Percentiles rank a stretch among this genome's conserved stretches.
These are phyloP conservation scores for Penicillium lividum DNA, from an alignment of 495 filamentous ascomycete genomes.

Conservation along the genomic window DNA sequence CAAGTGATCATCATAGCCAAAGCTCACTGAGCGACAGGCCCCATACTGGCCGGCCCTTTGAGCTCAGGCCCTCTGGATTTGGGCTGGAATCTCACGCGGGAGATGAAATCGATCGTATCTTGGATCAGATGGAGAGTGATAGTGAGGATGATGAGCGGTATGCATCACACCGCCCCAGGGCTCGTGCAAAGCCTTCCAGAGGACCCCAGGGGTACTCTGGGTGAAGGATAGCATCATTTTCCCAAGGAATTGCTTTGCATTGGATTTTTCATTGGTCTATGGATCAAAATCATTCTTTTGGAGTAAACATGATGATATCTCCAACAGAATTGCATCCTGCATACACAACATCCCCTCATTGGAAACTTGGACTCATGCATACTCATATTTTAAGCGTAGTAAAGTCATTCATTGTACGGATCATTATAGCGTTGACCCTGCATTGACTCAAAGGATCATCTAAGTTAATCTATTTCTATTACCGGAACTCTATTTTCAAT, in stretches of 20 bases:
- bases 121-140: slow-evolving; percentile 55
- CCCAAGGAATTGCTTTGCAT: background rate
- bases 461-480: background rate
- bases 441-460: background rate
- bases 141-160: slow-evolving; percentile 38
- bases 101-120: slow-evolving; percentile 53
- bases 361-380: too few relatives aligned
- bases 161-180: slow-evolving; percentile 19
- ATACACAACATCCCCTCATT: background rate
- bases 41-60: slow-evolving; percentile 11
- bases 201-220: slow-evolving; percentile 11
- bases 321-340: background rate
- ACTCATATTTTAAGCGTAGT: background rate
- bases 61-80: slow-evolving; percentile 5
- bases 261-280: background rate
- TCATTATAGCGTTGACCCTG: background rate
- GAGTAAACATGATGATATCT: background rate
- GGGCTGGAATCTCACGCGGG: slow-evolving; percentile 41
- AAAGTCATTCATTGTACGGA: background rate
- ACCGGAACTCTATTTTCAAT: background rate
- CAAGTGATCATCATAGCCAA: slow-evolving; percentile 14
- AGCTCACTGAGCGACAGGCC: slow-evolving; percentile 25
- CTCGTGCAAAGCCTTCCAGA: slow-evolving; percentile 11
- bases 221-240: slow-evolving; percentile 5
- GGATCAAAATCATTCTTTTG: background rate